These are phyloP conservation scores for Staphylotrichum tortipilum DNA, from an alignment of 495 filamentous ascomycete genomes.

Conservation along the genomic window DNA sequence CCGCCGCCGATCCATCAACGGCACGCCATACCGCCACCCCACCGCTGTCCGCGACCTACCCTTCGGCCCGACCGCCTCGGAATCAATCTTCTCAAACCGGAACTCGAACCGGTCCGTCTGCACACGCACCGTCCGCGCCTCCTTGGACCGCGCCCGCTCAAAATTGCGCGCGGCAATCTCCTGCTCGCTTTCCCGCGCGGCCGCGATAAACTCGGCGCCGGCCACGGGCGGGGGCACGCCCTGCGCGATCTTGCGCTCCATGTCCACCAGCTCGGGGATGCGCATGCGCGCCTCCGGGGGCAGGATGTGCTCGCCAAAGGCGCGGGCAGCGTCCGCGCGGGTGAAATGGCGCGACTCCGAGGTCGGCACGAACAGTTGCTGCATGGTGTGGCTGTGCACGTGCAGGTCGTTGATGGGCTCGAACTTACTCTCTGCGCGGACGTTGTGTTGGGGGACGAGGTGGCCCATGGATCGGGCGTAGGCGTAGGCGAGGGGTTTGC, in stretches of 20 bases:
- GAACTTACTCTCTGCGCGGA: slow-evolving; percentile 37
- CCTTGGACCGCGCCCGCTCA: slow-evolving; percentile 36
- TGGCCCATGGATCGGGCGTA: slow-evolving; percentile 85
- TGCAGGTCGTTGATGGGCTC: slow-evolving; percentile 90
- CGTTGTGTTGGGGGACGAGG: slow-evolving; percentile 29
- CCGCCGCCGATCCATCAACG: slow-evolving; percentile 39
- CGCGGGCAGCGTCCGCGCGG: slow-evolving; percentile 77
- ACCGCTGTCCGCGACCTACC: slow-evolving; percentile 46
- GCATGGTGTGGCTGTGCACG: slow-evolving; percentile 65
- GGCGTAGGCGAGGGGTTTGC: slow-evolving; percentile 63
- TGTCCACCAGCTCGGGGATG: slow-evolving; percentile 69
- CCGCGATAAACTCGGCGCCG: slow-evolving; percentile 24
- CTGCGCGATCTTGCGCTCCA: slow-evolving; percentile 42
- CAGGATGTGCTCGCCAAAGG: slow-evolving; percentile 63
- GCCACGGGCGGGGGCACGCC: slow-evolving; percentile 22
- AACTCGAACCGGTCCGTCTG: slow-evolving; percentile 60
- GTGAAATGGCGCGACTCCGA: slow-evolving; percentile 88
- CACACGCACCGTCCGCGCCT: slow-evolving; percentile 39
- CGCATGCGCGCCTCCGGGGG: slow-evolving; percentile 81
- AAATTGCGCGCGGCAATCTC: slow-evolving; percentile 24
- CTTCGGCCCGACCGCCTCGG: slow-evolving; percentile 36
- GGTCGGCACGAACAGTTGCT: slow-evolving; percentile 83
- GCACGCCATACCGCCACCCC: slow-evolving; percentile 52
- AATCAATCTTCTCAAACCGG: slow-evolving; percentile 58
- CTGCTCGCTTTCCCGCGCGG: slow-evolving; percentile 27